Percentiles rank a stretch among this genome's conserved stretches.
Evolutionary conservation across 169 alveolate species (phyloP).

Genomic region (Perkinsus olseni): DNA sequence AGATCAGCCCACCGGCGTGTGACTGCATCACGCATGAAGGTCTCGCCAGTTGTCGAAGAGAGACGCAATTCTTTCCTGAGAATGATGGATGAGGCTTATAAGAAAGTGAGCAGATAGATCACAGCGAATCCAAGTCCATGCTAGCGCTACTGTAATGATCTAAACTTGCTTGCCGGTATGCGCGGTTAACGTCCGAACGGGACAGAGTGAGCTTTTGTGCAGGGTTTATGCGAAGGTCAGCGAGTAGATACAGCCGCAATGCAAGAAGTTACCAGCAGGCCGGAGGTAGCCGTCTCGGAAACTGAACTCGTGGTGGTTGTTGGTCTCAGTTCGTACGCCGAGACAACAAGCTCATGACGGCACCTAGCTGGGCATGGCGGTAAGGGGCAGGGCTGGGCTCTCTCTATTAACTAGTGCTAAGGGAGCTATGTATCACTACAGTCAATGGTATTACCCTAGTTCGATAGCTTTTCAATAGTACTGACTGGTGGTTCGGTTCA

Average conservation of each 20-base stretch:
- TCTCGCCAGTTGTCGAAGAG: background rate
- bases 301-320: too few species aligned
- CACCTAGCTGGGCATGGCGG: background rate
- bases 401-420: too few species aligned
- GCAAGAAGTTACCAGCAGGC: background rate
- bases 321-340: background rate
- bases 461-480: too few species aligned
- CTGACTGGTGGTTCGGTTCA: too few species aligned
- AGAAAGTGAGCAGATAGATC: too few species aligned
- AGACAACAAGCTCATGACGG: background rate
- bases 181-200: too few species aligned
- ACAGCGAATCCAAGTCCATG: too few species aligned
- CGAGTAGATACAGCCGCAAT: background rate
- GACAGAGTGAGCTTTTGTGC: background rate
- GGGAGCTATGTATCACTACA: too few species aligned
- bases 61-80: background rate
- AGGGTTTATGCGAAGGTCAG: background rate
- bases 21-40: background rate
- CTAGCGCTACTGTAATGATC: too few species aligned
- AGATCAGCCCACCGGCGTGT: background rate
- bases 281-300: background rate
- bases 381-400: too few species aligned
- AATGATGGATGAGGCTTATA: background rate
- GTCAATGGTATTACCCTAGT: too few species aligned
- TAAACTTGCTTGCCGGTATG: too few species aligned